Percentiles rank a stretch among this genome's conserved stretches.
phyloP scores from a whole-genome alignment of 2,329 filamentous ascomycete species.

The Trichoderma guizhouense region DNA sequence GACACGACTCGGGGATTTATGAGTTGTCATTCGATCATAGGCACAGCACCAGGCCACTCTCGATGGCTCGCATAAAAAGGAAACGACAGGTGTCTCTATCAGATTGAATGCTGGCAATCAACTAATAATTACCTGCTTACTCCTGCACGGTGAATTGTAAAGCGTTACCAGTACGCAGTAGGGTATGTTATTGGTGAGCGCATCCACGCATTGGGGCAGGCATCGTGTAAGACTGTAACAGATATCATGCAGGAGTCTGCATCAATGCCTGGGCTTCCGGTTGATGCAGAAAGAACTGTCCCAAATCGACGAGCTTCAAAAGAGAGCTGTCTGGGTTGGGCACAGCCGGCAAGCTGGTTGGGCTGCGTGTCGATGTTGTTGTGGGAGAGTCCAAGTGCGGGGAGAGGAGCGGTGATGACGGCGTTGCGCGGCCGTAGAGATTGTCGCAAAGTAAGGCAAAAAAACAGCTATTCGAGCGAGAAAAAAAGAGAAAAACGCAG shows the following conservation, averaged over 20 bases:
- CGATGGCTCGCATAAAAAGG: background rate
- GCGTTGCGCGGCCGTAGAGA: background rate
- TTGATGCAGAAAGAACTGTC: background rate
- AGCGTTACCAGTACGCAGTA: background rate
- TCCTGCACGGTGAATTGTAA: constrained; percentile 9
- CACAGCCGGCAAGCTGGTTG: constrained; percentile 1
- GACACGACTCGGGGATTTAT: constrained; percentile 2
- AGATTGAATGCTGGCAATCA: background rate
- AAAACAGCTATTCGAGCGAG: background rate
- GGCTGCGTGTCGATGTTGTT: constrained; percentile 2
- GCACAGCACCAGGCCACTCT: background rate
- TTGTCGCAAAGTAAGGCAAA: background rate
- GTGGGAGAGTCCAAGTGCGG: constrained; percentile 8
- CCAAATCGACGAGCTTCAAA: background rate
- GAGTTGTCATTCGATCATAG: background rate
- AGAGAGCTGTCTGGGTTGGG: background rate
- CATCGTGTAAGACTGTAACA: background rate
- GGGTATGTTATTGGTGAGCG: background rate
- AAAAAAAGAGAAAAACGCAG: background rate
- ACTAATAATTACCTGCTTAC: background rate
- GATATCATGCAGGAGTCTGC: background rate
- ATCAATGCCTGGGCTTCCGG: background rate
- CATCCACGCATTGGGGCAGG: background rate
- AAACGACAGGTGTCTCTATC: constrained; percentile 4
- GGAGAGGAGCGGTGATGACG: constrained; percentile 1